Percentiles rank a stretch among this genome's conserved stretches.
phyloP scores from a whole-genome alignment of 108 stramenopile genomes.

The Seminavis robusta region DNA sequence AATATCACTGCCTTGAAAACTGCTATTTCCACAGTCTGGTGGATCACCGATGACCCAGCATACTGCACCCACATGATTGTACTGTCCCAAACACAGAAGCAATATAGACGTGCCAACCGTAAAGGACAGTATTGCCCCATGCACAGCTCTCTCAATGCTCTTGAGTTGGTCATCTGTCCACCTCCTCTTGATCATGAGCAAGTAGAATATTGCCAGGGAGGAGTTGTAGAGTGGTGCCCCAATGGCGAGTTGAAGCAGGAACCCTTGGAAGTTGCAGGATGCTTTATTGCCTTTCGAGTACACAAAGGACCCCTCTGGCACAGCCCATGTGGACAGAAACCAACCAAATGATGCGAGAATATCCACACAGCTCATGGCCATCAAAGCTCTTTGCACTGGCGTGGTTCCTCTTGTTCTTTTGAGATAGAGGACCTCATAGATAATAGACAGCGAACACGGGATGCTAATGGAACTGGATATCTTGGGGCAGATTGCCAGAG shows the following conservation, averaged over 20 bases:
- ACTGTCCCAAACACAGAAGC: conserved; percentile 19
- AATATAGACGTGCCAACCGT: conserved; percentile 23
- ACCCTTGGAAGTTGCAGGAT: conserved; percentile 49
- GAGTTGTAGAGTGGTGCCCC: conserved; percentile 36
- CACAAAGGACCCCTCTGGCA: conserved; percentile 4
- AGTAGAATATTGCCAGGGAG: conserved; percentile 37
- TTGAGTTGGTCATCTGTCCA: conserved; percentile 25
- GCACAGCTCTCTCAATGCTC: conserved; percentile 17
- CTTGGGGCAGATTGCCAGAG: not conserved
- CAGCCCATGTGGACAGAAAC: conserved; percentile 32
- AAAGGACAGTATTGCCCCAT: conserved; percentile 17
- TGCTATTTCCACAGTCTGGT: conserved; percentile 20
- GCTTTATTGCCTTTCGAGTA: conserved; percentile 22
- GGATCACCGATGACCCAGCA: conserved; percentile 36
- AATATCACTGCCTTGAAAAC: conserved; percentile 5
- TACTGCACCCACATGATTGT: conserved; percentile 18
- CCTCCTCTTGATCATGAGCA: conserved; percentile 32
- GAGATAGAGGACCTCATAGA: not conserved
- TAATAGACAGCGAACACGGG: not conserved
- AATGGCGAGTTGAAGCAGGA: conserved; percentile 38
- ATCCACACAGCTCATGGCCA: conserved; percentile 27
- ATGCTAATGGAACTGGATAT: not conserved
- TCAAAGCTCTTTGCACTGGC: conserved; percentile 20
- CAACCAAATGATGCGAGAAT: conserved; percentile 19
- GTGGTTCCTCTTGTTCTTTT: too few relatives aligned